phyloP scores from a whole-genome alignment of 2,329 filamentous ascomycete species.

The Talaromyces piceae region DNA sequence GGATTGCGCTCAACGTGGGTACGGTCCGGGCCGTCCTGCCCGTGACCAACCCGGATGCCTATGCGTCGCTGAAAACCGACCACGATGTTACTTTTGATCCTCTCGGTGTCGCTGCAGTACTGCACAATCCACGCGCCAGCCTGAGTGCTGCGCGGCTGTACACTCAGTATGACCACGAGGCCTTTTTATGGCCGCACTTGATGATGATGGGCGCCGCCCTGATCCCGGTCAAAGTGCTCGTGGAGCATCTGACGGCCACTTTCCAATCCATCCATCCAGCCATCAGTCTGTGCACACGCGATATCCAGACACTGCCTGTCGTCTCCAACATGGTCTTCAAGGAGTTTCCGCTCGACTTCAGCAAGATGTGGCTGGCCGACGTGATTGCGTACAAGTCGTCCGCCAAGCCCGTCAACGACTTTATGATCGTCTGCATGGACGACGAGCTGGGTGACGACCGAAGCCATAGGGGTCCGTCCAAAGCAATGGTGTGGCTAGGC shows the following conservation, averaged over 20 bases:
- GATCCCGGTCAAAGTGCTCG: slow-evolving; percentile 24
- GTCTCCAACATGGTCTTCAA: slow-evolving; percentile 26
- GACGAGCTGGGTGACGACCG: slow-evolving; percentile 5
- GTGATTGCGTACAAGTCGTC: slow-evolving; percentile 21
- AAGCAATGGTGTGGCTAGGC: slow-evolving; percentile 12
- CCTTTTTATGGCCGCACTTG: slow-evolving; percentile 26
- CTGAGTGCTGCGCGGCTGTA: slow-evolving; percentile 24
- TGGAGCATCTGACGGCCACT: slow-evolving; percentile 22
- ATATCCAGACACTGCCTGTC: slow-evolving; percentile 20
- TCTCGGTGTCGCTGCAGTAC: slow-evolving; percentile 26
- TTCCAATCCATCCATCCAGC: slow-evolving; percentile 20
- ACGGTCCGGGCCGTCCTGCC: slow-evolving; percentile 11
- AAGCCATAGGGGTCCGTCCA: slow-evolving; percentile 3
- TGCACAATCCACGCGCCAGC: slow-evolving; percentile 24
- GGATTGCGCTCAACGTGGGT: slow-evolving; percentile 5
- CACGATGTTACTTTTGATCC: slow-evolving; percentile 24
- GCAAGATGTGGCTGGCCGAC: slow-evolving; percentile 22
- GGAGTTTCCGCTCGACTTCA: slow-evolving; percentile 23
- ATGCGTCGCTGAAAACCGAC: slow-evolving; percentile 13
- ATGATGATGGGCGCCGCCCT: slow-evolving; percentile 27
- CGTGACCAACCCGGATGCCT: slow-evolving; percentile 8
- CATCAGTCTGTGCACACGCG: slow-evolving; percentile 23
- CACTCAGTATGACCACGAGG: slow-evolving; percentile 20
- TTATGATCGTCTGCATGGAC: slow-evolving; percentile 21
- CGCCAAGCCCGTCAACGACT: slow-evolving; percentile 20